Percentiles rank a stretch among this genome's conserved stretches.
Evolutionary conservation across 2,329 filamentous ascomycete species (phyloP).

Genomic region (Macrophomina pseudophaseolina): DNA sequence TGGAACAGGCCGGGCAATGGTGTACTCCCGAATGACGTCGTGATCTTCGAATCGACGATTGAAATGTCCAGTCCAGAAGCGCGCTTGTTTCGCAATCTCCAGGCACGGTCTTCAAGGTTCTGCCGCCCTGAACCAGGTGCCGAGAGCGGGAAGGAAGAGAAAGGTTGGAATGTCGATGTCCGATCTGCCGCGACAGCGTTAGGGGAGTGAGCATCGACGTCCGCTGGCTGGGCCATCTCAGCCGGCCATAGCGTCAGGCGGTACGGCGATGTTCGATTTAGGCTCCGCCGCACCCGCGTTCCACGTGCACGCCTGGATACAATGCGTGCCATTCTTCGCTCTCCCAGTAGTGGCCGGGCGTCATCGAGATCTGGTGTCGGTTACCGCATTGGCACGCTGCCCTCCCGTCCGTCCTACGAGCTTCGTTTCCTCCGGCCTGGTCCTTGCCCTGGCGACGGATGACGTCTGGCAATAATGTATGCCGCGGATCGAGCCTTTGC

Average conservation of each 20-base stretch:
- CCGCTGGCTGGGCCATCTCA: neutral
- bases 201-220: neutral
- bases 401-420: conserved; percentile 7
- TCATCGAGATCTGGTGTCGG: conserved; percentile 7
- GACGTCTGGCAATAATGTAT: conserved; percentile 4
- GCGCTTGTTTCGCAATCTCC: conserved; percentile 4
- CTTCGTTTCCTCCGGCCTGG: neutral
- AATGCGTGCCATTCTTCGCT: neutral
- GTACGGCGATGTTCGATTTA: conserved; percentile 1
- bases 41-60: neutral
- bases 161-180: neutral
- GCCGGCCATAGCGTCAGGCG: neutral
- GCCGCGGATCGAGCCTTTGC: conserved; percentile 13
- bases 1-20: neutral
- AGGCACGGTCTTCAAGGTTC: neutral
- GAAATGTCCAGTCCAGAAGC: neutral
- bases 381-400: conserved; percentile 8
- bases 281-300: neutral
- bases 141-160: neutral
- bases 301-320: neutral
- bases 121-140: neutral
- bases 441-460: conserved; percentile 3
- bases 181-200: neutral
- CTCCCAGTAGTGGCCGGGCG: neutral
- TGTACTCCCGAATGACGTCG: neutral